These are phyloP conservation scores for Poronia punctata DNA, from an alignment of 495 filamentous ascomycete species.

Conservation along the genomic window DNA sequence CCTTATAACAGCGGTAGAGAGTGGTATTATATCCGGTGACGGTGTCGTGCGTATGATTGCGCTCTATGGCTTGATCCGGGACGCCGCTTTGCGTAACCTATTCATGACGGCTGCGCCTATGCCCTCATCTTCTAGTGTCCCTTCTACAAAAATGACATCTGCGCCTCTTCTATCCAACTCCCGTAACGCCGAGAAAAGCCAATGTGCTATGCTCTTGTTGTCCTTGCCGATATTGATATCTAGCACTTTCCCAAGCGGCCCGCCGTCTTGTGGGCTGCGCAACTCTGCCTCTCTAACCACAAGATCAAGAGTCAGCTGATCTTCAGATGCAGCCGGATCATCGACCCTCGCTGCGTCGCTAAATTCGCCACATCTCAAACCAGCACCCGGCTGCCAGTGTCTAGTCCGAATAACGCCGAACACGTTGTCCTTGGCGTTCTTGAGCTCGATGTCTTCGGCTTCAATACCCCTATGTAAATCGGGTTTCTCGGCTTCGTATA, in stretches of 20 bases:
- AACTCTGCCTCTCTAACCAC: constrained; percentile 29
- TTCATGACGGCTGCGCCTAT: constrained; percentile 97
- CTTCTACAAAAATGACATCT: constrained; percentile 87
- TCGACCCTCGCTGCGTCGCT: constrained; percentile 12
- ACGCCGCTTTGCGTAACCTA: constrained; percentile 79
- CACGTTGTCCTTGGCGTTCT: not conserved
- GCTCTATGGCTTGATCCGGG: constrained; percentile 40
- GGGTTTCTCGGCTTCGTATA: constrained; percentile 57
- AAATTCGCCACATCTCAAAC: constrained; percentile 17
- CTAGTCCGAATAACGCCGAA: constrained; percentile 41
- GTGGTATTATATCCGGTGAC: constrained; percentile 10
- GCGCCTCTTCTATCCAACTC: constrained; percentile 74
- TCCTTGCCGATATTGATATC: constrained; percentile 62
- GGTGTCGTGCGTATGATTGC: constrained; percentile 6
- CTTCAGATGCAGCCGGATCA: constrained; percentile 3
- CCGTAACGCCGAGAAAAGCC: constrained; percentile 78
- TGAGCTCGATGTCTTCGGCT: constrained; percentile 10
- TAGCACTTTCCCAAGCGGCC: constrained; percentile 31
- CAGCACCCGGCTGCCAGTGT: constrained; percentile 31
- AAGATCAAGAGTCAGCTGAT: constrained; percentile 17
- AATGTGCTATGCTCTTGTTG: constrained; percentile 68
- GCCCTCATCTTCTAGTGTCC: constrained; percentile 72
- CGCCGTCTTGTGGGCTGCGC: constrained; percentile 13
- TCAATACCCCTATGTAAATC: constrained; percentile 10
- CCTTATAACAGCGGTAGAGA: constrained; percentile 15